Evolutionary conservation across 768 basidiomycete genomes (phyloP).

Genomic region (Filobasidium floriforme): DNA sequence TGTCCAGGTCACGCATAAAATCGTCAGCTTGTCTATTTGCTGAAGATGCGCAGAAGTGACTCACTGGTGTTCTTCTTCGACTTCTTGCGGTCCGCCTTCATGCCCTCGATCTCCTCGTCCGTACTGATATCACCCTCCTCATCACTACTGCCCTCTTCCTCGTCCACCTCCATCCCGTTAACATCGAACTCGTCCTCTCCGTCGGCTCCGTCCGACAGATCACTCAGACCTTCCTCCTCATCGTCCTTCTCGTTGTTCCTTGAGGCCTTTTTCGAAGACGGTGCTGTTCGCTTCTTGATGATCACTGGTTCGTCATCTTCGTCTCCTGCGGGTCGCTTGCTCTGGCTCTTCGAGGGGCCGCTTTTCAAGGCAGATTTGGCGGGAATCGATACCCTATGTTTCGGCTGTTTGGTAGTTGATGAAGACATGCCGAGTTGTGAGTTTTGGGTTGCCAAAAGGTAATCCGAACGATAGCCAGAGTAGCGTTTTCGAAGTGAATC

Average conservation of each 20-base stretch:
- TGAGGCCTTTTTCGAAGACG: neutral
- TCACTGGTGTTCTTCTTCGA: conserved; percentile 38
- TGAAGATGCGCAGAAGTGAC: conserved; percentile 10
- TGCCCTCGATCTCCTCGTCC: conserved; percentile 40
- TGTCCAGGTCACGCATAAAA: conserved; percentile 15
- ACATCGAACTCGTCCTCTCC: conserved; percentile 25
- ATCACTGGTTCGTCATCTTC: too few relatives aligned
- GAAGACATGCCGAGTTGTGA: too few relatives aligned
- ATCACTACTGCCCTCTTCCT: conserved; percentile 17
- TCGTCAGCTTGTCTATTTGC: neutral
- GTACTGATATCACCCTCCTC: conserved; percentile 29
- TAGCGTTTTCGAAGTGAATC: too few relatives aligned
- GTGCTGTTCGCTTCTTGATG: too few relatives aligned
- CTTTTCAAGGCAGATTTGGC: neutral
- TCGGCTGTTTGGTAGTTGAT: neutral
- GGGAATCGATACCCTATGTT: neutral
- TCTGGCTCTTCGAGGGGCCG: neutral
- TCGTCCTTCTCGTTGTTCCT: conserved; percentile 9
- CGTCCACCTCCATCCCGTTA: conserved; percentile 23
- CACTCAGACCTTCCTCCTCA: conserved; percentile 18
- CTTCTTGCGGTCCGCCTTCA: conserved; percentile 32
- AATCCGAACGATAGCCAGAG: too few relatives aligned
- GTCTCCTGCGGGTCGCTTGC: too few relatives aligned
- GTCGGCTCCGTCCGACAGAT: conserved; percentile 15
- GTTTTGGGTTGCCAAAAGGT: too few relatives aligned